Percentiles rank a stretch among this genome's conserved stretches.
Evolutionary conservation across 495 filamentous ascomycete species (phyloP).

Genomic region (Trypethelium eluteriae): DNA sequence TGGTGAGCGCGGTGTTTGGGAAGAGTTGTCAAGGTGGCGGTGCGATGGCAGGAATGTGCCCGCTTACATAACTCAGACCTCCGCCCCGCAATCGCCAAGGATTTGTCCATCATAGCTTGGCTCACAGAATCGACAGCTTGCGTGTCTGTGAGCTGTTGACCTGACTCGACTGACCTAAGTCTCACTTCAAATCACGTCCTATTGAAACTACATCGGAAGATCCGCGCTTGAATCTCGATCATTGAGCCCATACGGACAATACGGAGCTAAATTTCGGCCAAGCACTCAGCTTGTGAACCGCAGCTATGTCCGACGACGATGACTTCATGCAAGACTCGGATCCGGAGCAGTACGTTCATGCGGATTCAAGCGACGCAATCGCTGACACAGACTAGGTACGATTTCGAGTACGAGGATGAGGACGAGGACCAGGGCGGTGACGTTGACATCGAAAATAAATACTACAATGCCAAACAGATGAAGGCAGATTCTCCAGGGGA

Average conservation of each 20-base stretch:
- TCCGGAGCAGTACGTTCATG: constrained; percentile 60
- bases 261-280: background rate
- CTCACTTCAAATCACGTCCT: background rate
- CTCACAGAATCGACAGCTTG: background rate
- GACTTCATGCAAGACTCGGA: constrained; percentile 99
- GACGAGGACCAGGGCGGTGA: constrained; percentile 83
- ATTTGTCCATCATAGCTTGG: background rate
- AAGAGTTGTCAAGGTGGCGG: background rate
- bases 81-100: background rate
- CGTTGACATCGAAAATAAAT: constrained; percentile 97
- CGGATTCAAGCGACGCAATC: constrained; percentile 20
- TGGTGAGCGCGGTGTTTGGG: background rate
- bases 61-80: background rate
- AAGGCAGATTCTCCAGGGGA: constrained; percentile 80
- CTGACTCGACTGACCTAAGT: background rate
- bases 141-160: background rate
- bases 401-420: constrained; percentile 91
- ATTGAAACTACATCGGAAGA: background rate
- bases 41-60: background rate
- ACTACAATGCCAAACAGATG: constrained; percentile 98
- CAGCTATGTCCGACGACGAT: constrained; percentile 86
- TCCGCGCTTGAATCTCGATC: background rate
- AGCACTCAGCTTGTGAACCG: background rate
- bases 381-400: constrained; percentile 53
- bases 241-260: background rate